Evolutionary conservation across 345 rosid species (phyloP).

Genomic region (Euclidium syriacum): DNA sequence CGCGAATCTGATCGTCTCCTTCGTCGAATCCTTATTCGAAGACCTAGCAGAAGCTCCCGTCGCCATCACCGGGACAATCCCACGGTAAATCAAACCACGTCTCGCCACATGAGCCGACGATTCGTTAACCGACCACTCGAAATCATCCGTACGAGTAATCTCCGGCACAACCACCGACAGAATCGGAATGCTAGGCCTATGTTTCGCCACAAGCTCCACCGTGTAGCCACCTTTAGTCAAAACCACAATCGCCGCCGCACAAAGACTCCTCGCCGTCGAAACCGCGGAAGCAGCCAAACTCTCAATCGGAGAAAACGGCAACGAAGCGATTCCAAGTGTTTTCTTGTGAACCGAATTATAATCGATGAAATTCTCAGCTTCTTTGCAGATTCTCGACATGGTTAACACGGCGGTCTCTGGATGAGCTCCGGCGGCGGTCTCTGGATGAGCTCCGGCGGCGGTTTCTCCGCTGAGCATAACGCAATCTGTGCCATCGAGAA

Average conservation of each 20-base stretch:
- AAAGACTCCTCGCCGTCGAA: slow-evolving; percentile 36
- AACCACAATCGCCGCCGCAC: slow-evolving; percentile 51
- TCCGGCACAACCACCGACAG: slow-evolving; percentile 47
- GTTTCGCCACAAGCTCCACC: slow-evolving; percentile 52
- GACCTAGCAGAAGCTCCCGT: slow-evolving; percentile 43
- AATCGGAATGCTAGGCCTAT: slow-evolving; percentile 58
- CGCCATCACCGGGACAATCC: slow-evolving; percentile 46
- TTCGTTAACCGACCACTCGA: slow-evolving; percentile 45
- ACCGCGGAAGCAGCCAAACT: slow-evolving; percentile 59
- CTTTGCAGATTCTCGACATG: slow-evolving; percentile 62
- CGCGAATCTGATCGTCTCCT: slow-evolving; percentile 49
- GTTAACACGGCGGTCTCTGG: slow-evolving; percentile 54
- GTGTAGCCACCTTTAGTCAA: slow-evolving; percentile 55
- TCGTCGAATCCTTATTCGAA: slow-evolving; percentile 40
- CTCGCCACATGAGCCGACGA: slow-evolving; percentile 42
- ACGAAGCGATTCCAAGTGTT: slow-evolving; percentile 36
- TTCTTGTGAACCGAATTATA: slow-evolving; percentile 48
- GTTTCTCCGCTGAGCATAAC: slow-evolving; percentile 80
- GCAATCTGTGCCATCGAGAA: slow-evolving; percentile 68
- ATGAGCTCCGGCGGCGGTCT: slow-evolving; percentile 69
- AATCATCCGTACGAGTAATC: slow-evolving; percentile 38
- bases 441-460: slow-evolving; percentile 72
- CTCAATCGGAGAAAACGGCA: slow-evolving; percentile 55
- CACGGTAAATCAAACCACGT: slow-evolving; percentile 58
- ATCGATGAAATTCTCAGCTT: slow-evolving; percentile 51